A percentile compares a stretch with the other conserved stretches of the same genome.
phyloP scores from a whole-genome alignment of 75 land plant genomes.

The Adiantum capillusveneris region DNA sequence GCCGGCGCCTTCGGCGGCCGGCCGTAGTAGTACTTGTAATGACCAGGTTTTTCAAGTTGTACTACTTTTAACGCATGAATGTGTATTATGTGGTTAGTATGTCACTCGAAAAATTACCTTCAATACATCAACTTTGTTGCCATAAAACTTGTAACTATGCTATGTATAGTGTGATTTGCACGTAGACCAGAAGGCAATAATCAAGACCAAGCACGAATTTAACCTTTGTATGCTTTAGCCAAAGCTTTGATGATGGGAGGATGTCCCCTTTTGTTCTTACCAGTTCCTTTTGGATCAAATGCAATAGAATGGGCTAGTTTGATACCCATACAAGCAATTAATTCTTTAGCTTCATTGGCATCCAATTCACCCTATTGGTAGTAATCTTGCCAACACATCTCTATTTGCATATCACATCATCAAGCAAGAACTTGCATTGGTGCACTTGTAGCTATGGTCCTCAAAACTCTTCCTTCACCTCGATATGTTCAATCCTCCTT shows the following conservation, averaged over 20 bases:
- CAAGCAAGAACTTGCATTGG: constrained; percentile 1
- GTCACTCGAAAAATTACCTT: too few species aligned
- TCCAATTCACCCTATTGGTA: constrained; percentile 4
- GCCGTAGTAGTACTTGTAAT: too few species aligned
- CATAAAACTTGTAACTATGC: not conserved
- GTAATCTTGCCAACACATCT: constrained; percentile 4
- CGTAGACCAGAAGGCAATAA: not conserved
- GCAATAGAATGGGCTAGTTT: not conserved
- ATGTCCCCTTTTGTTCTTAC: constrained; percentile 1
- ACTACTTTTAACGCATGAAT: too few species aligned
- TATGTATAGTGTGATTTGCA: not conserved
- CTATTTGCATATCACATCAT: not conserved
- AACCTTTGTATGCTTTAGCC: not conserved
- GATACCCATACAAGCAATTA: not conserved
- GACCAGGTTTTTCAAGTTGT: too few species aligned
- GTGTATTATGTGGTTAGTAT: too few species aligned
- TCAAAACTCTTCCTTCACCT: constrained; percentile 5
- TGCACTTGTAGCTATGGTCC: not conserved
- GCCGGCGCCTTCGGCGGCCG: too few species aligned
- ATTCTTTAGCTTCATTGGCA: constrained; percentile 1
- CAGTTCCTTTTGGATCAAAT: constrained; percentile 1
- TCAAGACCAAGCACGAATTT: not conserved
- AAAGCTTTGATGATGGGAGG: not conserved
- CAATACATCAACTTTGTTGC: constrained; percentile 2
- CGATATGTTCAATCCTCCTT: not conserved